These are phyloP conservation scores for Solidago caesia DNA, from an alignment of 129 eudicot species.

Conservation along the genomic window DNA sequence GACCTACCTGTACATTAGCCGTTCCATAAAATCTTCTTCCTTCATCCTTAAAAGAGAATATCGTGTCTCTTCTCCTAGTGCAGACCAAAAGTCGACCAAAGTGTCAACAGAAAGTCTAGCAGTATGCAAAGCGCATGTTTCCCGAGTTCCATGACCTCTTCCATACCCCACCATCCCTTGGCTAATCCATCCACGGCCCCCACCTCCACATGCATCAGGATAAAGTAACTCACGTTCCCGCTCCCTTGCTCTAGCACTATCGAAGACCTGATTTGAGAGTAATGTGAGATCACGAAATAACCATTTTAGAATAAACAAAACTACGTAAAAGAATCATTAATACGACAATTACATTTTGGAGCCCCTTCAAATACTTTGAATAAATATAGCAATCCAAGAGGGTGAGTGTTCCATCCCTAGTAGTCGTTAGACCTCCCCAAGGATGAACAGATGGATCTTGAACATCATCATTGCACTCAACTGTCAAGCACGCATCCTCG, in stretches of 20 bases:
- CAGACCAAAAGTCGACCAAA: slow-evolving; percentile 96
- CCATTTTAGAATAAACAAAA: slow-evolving; percentile 11
- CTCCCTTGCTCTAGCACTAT: slow-evolving; percentile 91
- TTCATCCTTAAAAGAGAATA: slow-evolving; percentile 89
- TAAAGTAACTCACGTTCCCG: slow-evolving; percentile 87
- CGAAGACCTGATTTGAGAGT: slow-evolving; percentile 68
- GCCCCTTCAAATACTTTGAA: slow-evolving; percentile 81
- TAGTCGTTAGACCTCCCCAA: slow-evolving; percentile 84
- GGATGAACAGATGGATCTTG: slow-evolving; percentile 89
- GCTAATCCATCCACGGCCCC: slow-evolving; percentile 95
- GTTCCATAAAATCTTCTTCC: slow-evolving; percentile 96
- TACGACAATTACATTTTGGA: slow-evolving; percentile 59
- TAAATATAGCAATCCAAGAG: slow-evolving; percentile 74
- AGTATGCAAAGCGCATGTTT: slow-evolving; percentile 97
- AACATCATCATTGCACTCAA: slow-evolving; percentile 51
- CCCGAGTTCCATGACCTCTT: slow-evolving; percentile 92
- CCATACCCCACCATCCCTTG: slow-evolving; percentile 91
- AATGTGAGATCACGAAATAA: slow-evolving; percentile 25
- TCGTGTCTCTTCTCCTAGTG: slow-evolving; percentile 91
- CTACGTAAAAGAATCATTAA: neutral
- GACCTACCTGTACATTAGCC: slow-evolving; percentile 81
- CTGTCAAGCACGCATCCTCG: slow-evolving; percentile 33
- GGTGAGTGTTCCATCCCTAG: slow-evolving; percentile 81
- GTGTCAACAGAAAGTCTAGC: slow-evolving; percentile 93
- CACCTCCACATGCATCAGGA: slow-evolving; percentile 99